Base-by-base conservation (phyloP, 2,329 filamentous ascomycete genomes). In the Leptodontidium sp. region DNA sequence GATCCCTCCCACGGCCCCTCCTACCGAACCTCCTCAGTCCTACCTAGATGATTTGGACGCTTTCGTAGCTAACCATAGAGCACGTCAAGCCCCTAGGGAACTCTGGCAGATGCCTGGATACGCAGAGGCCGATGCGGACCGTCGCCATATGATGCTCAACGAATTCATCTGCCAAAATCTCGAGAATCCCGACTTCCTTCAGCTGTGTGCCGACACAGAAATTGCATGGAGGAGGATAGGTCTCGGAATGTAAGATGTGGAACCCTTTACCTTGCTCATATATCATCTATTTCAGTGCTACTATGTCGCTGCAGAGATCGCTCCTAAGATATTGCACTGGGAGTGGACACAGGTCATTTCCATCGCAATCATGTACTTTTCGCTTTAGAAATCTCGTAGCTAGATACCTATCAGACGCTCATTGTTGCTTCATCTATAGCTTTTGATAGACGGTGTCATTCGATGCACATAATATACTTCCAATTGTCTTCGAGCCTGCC, bases 141-240 rank as follows among this genome's bases (percentile, higher is more conserved):
- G 78, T 43, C 80, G 85, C 8, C 77, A 79, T 58, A 75, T 76
- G 11, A 77, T 81, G 12, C 73, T 88, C 21, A 83, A 86, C 64
- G 77, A 84, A 29, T 86, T 85, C 70, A 82, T 88, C 65, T 79
- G 84, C 47, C 79, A 81, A n/a, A 81, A 82, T 67, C 78, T 88
- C 2, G 79, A 84, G 35, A 82, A 85, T 69, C 78, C 82, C 2
- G 78, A 82, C 24, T 88, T 88, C 68, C 66, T 84, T 6, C 81
- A 79, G 21, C 75, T 88, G n/a, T 83, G 84, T 62, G 79, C 84
- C 68, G 84, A 87, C 74, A 80, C 85, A 57, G 82, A 83, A 62
- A 78, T 78, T 14, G 81, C 82, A 70, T 87, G 85, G 85, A 79
- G 79, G 67, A 79, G 81, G 47, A 79, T 84, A 64, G 81, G 80